Evolutionary conservation across 2,329 filamentous ascomycete species (phyloP).

Genomic region (Calonectria ilicicola): DNA sequence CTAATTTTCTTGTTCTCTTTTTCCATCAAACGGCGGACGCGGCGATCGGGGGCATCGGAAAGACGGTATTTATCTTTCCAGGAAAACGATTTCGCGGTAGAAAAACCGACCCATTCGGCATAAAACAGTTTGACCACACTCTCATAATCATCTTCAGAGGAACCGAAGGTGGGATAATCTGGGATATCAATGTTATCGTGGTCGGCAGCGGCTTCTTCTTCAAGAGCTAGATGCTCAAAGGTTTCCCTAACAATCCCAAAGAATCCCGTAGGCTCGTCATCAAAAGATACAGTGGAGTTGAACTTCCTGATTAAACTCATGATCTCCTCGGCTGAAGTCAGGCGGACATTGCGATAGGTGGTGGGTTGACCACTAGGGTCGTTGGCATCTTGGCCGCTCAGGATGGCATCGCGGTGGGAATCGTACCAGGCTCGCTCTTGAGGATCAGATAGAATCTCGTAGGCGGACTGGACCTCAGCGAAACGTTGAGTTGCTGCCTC

Average conservation of each 20-base stretch:
- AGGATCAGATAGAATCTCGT: constrained; percentile 94
- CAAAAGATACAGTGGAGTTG: constrained; percentile 81
- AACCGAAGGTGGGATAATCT: constrained; percentile 87
- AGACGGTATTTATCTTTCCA: constrained; percentile 91
- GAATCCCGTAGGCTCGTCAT: constrained; percentile 85
- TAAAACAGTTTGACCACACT: constrained; percentile 85
- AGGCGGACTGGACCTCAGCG: constrained; percentile 91
- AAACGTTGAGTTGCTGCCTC: constrained; percentile 88
- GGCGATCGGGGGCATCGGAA: constrained; percentile 88
- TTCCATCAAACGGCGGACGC: constrained; percentile 86
- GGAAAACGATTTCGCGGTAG: constrained; percentile 85
- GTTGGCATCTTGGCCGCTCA: constrained; percentile 71
- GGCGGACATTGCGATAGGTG: constrained; percentile 74
- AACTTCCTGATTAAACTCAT: constrained; percentile 83
- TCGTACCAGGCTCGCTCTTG: constrained; percentile 99
- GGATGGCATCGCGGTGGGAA: constrained; percentile 87
- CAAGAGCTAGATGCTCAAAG: constrained; percentile 83
- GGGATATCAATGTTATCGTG: constrained; percentile 71
- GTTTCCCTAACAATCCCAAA: constrained; percentile 82
- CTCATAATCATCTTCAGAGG: constrained; percentile 81
- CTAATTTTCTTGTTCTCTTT: constrained; percentile 91
- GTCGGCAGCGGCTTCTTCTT: constrained; percentile 81
- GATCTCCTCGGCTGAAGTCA: constrained; percentile 86
- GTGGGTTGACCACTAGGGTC: constrained; percentile 63
- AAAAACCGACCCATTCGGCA: constrained; percentile 81